A percentile compares a stretch with the other conserved stretches of the same genome.
Conservation (phyloP, 345 rosid species). For the Kandelia obovata region DNA sequence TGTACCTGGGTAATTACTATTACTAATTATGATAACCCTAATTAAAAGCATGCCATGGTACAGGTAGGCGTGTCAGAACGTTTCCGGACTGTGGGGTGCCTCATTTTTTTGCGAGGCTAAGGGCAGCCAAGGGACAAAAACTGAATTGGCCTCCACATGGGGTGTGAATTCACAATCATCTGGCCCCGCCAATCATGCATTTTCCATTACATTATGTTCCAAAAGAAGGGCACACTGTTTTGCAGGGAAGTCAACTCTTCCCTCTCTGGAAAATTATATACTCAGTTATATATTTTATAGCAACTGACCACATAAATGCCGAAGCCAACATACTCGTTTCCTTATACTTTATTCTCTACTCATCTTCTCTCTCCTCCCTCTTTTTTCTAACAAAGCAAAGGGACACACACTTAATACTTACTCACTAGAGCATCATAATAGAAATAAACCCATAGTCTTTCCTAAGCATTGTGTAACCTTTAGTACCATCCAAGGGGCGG, state of each 20-base stretch:
- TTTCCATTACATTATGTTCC: slow-evolving; percentile 16
- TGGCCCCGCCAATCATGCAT: slow-evolving; percentile 32
- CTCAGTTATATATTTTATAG: too few species aligned
- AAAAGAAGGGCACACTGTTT: slow-evolving; percentile 20
- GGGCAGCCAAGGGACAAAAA: slow-evolving; percentile 28
- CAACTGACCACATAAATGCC: too few species aligned
- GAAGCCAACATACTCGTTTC: too few species aligned
- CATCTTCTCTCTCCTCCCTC: background rate
- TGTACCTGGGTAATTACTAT: slow-evolving; percentile 2
- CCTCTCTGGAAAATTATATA: background rate
- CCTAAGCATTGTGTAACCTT: background rate
- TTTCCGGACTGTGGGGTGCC: background rate
- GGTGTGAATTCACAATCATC: slow-evolving; percentile 21
- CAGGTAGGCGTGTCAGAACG: slow-evolving; percentile 1
- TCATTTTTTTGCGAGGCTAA: background rate
- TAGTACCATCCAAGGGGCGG: slow-evolving; percentile 7
- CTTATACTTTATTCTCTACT: too few species aligned
- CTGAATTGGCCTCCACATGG: slow-evolving; percentile 46
- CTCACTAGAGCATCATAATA: too few species aligned
- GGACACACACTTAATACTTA: too few species aligned
- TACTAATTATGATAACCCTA: slow-evolving; percentile 11
- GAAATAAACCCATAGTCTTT: too few species aligned
- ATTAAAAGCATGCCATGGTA: background rate
- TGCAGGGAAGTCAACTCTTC: slow-evolving; percentile 20
- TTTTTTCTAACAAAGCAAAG: background rate